These are phyloP conservation scores for Alternaria triticimaculans DNA, from an alignment of 2,329 filamentous ascomycete genomes.

Conservation along the genomic window DNA sequence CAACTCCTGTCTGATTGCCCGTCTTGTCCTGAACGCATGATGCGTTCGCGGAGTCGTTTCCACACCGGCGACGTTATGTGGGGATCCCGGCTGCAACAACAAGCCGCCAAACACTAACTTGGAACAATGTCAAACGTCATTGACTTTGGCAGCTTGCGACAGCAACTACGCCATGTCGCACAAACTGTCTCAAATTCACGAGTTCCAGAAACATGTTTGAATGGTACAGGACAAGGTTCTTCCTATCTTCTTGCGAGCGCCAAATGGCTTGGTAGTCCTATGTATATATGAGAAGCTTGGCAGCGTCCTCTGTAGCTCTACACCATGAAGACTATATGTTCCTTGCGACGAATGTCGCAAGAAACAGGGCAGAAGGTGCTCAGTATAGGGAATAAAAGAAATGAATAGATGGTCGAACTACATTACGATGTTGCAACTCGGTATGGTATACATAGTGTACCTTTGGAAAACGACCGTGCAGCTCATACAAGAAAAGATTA, in stretches of 20 bases:
- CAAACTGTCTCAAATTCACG: neutral
- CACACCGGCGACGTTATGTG: neutral
- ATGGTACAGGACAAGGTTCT: neutral
- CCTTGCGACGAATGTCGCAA: no score
- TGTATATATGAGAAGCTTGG: neutral
- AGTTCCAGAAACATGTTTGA: neutral
- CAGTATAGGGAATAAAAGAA: no score
- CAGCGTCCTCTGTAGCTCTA: no score
- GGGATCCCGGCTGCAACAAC: slow-evolving; percentile 1
- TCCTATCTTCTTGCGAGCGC: neutral
- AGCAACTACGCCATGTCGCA: neutral
- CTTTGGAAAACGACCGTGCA: no score
- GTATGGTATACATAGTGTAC: no score
- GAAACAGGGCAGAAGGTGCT: no score
- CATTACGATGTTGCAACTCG: no score
- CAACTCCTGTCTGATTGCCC: neutral
- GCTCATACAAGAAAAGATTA: no score
- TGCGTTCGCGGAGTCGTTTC: neutral
- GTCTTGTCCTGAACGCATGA: neutral
- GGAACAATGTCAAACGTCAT: slow-evolving; percentile 11
- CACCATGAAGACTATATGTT: no score
- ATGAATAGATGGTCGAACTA: no score
- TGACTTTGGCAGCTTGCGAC: neutral
- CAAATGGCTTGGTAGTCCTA: neutral
- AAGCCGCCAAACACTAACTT: slow-evolving; percentile 6